A percentile compares a stretch with the other conserved stretches of the same genome.
Conservation (phyloP, 352 stramenopile genomes). For the Pythium catenulatum region DNA sequence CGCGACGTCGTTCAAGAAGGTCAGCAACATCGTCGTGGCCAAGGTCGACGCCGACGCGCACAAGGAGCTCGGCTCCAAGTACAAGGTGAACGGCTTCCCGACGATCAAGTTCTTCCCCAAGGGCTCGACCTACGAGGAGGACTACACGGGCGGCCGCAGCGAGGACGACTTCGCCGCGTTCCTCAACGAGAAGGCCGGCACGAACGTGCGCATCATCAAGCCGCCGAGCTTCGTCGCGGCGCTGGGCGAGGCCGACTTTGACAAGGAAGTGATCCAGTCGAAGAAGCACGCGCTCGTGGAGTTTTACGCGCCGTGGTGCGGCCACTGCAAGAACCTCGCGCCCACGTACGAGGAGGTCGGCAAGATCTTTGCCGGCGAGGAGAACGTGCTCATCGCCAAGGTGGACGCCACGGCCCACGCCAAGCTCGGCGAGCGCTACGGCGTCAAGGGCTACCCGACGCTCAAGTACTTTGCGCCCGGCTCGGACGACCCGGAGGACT, state of each 20-base stretch:
- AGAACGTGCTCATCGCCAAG: conserved; percentile 91
- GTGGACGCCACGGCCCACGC: conserved; percentile 86
- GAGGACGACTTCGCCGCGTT: conserved; percentile 91
- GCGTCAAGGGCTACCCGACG: conserved; percentile 94
- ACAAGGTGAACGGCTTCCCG: conserved; percentile 94
- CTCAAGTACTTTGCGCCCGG: conserved; percentile 95
- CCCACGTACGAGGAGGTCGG: conserved; percentile 93
- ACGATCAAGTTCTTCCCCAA: conserved; percentile 96
- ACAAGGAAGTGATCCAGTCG: conserved; percentile 86
- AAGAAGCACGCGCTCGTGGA: conserved; percentile 95
- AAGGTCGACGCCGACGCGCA: conserved; percentile 95
- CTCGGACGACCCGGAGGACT: conserved; percentile 91
- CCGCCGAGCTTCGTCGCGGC: conserved; percentile 81
- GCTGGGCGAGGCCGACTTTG: conserved; percentile 83
- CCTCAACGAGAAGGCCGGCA: conserved; percentile 87
- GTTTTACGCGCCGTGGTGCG: conserved; percentile 97
- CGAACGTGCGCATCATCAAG: conserved; percentile 85
- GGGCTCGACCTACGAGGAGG: conserved; percentile 85
- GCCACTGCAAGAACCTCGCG: conserved; percentile 95
- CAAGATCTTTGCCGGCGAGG: conserved; percentile 85
- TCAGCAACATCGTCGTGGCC: conserved; percentile 88
- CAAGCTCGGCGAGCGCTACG: conserved; percentile 85
- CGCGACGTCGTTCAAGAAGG: conserved; percentile 93
- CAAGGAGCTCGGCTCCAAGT: conserved; percentile 89
- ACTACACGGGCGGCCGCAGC: conserved; percentile 91